Base-by-base conservation (phyloP, 2,329 filamentous ascomycete genomes). In the Ramularia endophylla region DNA sequence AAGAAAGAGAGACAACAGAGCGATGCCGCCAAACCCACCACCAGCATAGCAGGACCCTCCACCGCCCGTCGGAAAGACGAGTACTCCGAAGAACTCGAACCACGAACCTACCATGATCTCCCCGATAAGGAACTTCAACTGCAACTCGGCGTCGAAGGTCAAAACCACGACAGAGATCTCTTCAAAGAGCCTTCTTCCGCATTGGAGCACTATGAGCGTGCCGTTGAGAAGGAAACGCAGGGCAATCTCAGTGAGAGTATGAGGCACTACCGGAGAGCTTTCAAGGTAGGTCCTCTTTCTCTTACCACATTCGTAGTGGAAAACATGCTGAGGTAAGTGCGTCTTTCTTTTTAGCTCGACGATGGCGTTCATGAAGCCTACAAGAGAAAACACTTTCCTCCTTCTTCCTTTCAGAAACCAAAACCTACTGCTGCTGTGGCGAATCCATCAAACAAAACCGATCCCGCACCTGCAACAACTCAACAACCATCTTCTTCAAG, bases 221-320 rank as follows among this genome's bases (percentile, higher is more conserved):
- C 90, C 3, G 89, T 95, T 41, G 85, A 94, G 65, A 88, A 82
- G 63, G 92, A 98, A 66, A 77, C 75, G 0, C 78, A 85, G 55
- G 92, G 92, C 1, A 92, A 80, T 48, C 72, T 97, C 37, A 88
- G 89, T 4, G 90, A 97, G 49, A 97, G 90, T 60, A 63, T 98
- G 41, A 80, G 77, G 51, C 75, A 94, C 37, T 98, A 98, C 64
- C 80, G 92, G 34, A 88, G 84, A 63, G 92, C 92, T 1, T 97
- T 94, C 63, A 80, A 83, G 61, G 87, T 90, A 66, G 44, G 73
- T 57, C 36, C 15, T 25, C 30, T 33, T 28, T 27, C 33, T 19
- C 17, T 40, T 22, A 18, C 27, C 38, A 9, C 27, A 27, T 28
- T 18, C 18, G 28, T 35, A 42, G 16, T 27, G 25, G 16, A 20